Percentiles rank a stretch among this genome's conserved stretches.
These are phyloP conservation scores for Fusarium coffeatum DNA, from an alignment of 2,329 filamentous ascomycete genomes.

Conservation along the genomic window DNA sequence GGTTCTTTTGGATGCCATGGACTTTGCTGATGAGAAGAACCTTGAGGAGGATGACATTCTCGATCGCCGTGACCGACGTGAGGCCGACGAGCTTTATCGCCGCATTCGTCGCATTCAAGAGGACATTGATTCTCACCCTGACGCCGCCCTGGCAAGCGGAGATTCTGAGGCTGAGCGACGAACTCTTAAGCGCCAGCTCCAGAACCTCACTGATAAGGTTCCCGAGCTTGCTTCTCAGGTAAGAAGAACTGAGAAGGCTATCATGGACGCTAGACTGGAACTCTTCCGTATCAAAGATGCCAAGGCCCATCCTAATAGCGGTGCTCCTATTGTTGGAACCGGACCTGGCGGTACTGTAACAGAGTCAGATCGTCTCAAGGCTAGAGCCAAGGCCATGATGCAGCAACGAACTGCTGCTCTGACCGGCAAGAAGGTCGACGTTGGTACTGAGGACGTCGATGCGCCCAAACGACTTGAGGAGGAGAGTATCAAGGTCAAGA, in stretches of 20 bases:
- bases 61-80: conserved; percentile 88
- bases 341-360: conserved; percentile 91
- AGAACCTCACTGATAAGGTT: conserved; percentile 87
- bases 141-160: conserved; percentile 73
- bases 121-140: conserved; percentile 92
- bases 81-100: conserved; percentile 93
- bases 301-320: conserved; percentile 87
- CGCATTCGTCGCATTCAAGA: conserved; percentile 92
- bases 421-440: conserved; percentile 82
- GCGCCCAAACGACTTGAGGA: conserved; percentile 89
- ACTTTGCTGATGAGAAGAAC: conserved; percentile 92
- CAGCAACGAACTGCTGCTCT: conserved; percentile 94
- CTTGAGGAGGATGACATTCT: conserved; percentile 92
- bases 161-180: conserved; percentile 92
- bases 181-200: conserved; percentile 87
- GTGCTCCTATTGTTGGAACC: conserved; percentile 86
- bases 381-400: conserved; percentile 97
- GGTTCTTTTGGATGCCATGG: conserved; percentile 92
- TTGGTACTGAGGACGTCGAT: conserved; percentile 76
- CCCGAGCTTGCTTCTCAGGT: conserved; percentile 94
- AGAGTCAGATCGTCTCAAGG: conserved; percentile 93
- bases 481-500: conserved; percentile 82
- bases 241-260: conserved; percentile 88
- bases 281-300: conserved; percentile 94
- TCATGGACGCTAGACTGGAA: conserved; percentile 90